Evolutionary conservation across 495 filamentous ascomycete genomes (phyloP).

Genomic region (Thozetella sp.): DNA sequence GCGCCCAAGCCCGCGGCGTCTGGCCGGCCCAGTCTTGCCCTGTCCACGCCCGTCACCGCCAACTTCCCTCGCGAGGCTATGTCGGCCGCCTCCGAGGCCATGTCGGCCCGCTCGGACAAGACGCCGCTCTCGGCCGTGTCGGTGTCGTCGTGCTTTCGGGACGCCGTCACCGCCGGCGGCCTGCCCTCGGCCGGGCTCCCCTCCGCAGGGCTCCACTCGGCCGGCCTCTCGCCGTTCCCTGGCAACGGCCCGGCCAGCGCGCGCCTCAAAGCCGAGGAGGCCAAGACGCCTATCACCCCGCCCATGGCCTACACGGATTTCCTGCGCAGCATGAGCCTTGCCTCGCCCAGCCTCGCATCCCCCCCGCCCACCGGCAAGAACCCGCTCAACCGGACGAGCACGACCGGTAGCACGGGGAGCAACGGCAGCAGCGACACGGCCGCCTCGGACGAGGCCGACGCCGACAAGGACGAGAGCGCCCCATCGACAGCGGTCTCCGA

Average conservation of each 20-base stretch:
- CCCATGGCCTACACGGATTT: slow-evolving; percentile 92
- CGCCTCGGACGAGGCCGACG: slow-evolving; percentile 32
- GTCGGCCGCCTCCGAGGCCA: slow-evolving; percentile 34
- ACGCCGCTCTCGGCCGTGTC: slow-evolving; percentile 55
- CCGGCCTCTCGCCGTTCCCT: slow-evolving; percentile 20
- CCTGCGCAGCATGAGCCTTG: slow-evolving; percentile 67
- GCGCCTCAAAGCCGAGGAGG: slow-evolving; percentile 28
- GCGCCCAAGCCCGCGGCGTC: slow-evolving; percentile 20
- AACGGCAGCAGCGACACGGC: slow-evolving; percentile 20
- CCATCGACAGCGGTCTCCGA: slow-evolving; percentile 57
- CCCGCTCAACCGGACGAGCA: slow-evolving; percentile 34
- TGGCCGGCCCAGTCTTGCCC: slow-evolving; percentile 66
- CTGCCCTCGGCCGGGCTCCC: slow-evolving; percentile 27
- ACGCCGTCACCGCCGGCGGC: not conserved
- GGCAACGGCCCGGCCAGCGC: slow-evolving; percentile 15
- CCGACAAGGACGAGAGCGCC: slow-evolving; percentile 40
- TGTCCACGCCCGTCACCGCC: slow-evolving; percentile 75
- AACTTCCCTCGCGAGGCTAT: slow-evolving; percentile 81
- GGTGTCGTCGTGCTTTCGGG: slow-evolving; percentile 20
- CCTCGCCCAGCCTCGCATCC: slow-evolving; percentile 60
- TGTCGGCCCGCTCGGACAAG: slow-evolving; percentile 23
- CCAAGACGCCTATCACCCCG: slow-evolving; percentile 86
- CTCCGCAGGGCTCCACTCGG: slow-evolving; percentile 33
- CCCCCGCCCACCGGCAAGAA: slow-evolving; percentile 39
- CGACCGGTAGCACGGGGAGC: slow-evolving; percentile 24